Evolutionary conservation across 257 asterid genomes (phyloP), one percentile per base, ranked within the genome.

Genomic region (Vinca minor): DNA sequence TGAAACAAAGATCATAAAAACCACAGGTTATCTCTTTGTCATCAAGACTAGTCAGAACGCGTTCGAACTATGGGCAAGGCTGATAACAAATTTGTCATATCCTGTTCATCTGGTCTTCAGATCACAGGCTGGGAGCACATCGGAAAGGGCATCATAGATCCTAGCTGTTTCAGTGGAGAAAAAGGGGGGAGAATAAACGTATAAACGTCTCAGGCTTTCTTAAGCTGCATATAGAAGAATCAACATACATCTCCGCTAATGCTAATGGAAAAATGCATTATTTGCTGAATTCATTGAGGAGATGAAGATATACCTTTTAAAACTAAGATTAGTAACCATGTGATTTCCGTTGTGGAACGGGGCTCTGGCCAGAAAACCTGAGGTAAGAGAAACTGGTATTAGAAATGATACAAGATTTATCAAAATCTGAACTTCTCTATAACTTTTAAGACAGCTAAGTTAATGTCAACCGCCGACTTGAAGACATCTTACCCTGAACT

Each of bases 401-500:
- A 31, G 26, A 62, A 65, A 14, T 58, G 12, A 14, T 49, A 44
- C 25, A 50, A 35, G 17, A 56, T 2, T 41, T 5, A 58, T 58
- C 12, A 65, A 41, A 73, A 39, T 23, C 48, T 46, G 36, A 12
- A 58, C 21, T 52, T 45, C 14, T 47, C 23, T n/a, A 45, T 18
- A 29, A n/a, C n/a, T n/a, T n/a, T n/a, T n/a, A n/a, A n/a, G n/a
- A n/a, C n/a, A n/a, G n/a, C n/a, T n/a, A n/a, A n/a, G n/a, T n/a
- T n/a, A n/a, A 14, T n/a, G 35, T 5, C 70, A 45, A 31, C 15
- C 8, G 18, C 11, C 4, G 32, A 25, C 47, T 23, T 29, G 54
- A 28, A 62, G 42, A 57, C 31, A 45, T 52, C 64, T 62, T 84
- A 89, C 91, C 88, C 81, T 55, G 79, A 74, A 62, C 73, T 74